These are phyloP conservation scores for Zygoascus meyerae DNA, from an alignment of 1,139 yeast genomes.

Conservation along the genomic window DNA sequence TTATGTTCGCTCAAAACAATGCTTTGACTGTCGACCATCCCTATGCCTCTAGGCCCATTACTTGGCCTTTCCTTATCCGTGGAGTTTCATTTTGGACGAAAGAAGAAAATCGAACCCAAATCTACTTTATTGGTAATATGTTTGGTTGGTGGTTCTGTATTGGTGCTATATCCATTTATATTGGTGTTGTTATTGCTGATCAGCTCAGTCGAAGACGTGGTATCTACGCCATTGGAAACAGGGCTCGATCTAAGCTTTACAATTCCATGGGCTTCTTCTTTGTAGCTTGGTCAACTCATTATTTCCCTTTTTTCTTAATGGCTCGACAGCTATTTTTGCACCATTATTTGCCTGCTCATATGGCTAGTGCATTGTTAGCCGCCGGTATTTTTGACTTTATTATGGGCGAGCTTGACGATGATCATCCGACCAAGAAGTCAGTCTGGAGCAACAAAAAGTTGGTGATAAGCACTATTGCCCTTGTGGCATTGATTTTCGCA, in stretches of 20 bases:
- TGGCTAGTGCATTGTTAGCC: slow-evolving; percentile 76
- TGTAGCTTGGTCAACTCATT: slow-evolving; percentile 88
- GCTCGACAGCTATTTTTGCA: slow-evolving; percentile 95
- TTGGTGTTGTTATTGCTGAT: slow-evolving; percentile 64
- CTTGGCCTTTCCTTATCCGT: slow-evolving; percentile 88
- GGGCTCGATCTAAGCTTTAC: slow-evolving; percentile 69
- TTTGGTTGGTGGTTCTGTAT: slow-evolving; percentile 91
- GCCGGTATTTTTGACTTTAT: slow-evolving; percentile 80
- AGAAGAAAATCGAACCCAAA: slow-evolving; percentile 53
- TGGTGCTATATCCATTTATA: slow-evolving; percentile 56
- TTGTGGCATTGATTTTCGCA: slow-evolving; percentile 47
- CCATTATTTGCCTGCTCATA: slow-evolving; percentile 94
- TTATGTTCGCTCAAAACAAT: slow-evolving; percentile 92
- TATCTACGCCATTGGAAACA: slow-evolving; percentile 48
- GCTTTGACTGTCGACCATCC: slow-evolving; percentile 86
- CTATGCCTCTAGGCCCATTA: slow-evolving; percentile 85
- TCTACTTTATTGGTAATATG: slow-evolving; percentile 84
- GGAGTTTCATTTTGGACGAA: slow-evolving; percentile 98
- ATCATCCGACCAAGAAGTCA: slow-evolving; percentile 13
- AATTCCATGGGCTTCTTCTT: slow-evolving; percentile 80
- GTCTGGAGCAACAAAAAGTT: slow-evolving; percentile 22
- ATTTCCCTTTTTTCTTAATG: slow-evolving; percentile 73
- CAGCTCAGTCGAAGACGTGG: slow-evolving; percentile 73
- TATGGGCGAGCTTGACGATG: slow-evolving; percentile 47
- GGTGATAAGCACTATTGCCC: slow-evolving; percentile 37